Evolutionary conservation across 371 early-diverging fungal genomes (phyloP).

Genomic region (Vittaforma corneae): DNA sequence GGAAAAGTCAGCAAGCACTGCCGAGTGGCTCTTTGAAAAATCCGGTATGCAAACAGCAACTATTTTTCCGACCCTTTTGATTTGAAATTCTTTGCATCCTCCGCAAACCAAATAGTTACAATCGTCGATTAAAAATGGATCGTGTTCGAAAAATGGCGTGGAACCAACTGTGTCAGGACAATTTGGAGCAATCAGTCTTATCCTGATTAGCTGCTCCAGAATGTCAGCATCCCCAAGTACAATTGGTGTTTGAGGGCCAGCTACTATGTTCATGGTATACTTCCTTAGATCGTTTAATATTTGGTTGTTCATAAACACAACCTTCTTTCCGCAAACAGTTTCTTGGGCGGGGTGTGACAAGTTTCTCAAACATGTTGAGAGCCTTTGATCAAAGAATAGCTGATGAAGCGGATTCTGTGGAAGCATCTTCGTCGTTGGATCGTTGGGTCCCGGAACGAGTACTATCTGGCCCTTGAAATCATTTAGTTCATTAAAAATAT

Average conservation of each 20-base stretch:
- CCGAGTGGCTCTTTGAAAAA: slow-evolving; percentile 8
- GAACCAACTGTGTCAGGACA: slow-evolving; percentile 42
- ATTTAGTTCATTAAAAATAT: not conserved
- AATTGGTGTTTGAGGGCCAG: no score
- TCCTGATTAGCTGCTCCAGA: slow-evolving; percentile 20
- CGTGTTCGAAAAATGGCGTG: slow-evolving; percentile 22
- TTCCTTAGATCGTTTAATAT: slow-evolving; percentile 37
- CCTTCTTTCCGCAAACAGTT: slow-evolving; percentile 1
- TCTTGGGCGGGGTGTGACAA: slow-evolving; percentile 19
- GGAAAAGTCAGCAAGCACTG: slow-evolving; percentile 15
- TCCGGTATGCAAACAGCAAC: slow-evolving; percentile 23
- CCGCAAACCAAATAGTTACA: slow-evolving; percentile 27
- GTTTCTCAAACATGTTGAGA: not conserved
- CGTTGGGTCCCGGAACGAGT: slow-evolving; percentile 31
- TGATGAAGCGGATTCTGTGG: slow-evolving; percentile 34
- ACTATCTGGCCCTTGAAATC: slow-evolving; percentile 2
- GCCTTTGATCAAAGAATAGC: slow-evolving; percentile 24
- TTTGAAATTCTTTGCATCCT: slow-evolving; percentile 9
- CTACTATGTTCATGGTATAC: slow-evolving; percentile 11
- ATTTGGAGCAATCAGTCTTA: slow-evolving; percentile 32
- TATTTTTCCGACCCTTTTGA: not conserved
- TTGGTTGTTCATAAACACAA: slow-evolving; percentile 3
- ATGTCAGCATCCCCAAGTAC: slow-evolving; percentile 17
- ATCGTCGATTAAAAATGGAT: slow-evolving; percentile 35
- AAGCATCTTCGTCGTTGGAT: slow-evolving; percentile 22